A percentile compares a stretch with the other conserved stretches of the same genome.
Evolutionary conservation across 352 stramenopile species (phyloP).

Genomic region (Phytophthora brassicae): DNA sequence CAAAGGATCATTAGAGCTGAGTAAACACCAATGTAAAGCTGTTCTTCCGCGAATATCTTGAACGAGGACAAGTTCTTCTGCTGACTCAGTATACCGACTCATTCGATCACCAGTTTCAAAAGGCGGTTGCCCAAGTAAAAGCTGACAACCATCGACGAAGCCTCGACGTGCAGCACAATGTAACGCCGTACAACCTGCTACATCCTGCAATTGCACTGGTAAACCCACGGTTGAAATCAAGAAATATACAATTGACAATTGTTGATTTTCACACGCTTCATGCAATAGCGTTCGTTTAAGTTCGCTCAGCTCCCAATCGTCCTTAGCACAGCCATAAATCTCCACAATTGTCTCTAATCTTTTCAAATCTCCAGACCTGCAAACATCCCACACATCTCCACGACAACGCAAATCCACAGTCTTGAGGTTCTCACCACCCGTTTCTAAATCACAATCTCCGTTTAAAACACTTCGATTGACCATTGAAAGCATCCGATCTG

Average conservation of each 20-base stretch:
- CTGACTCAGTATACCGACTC: background rate
- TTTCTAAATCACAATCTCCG: background rate
- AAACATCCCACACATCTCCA: conserved; percentile 56
- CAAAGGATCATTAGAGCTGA: conserved; percentile 2
- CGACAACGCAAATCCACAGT: conserved; percentile 40
- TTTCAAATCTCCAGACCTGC: conserved; percentile 38
- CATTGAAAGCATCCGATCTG: conserved; percentile 37
- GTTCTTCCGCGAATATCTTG: conserved; percentile 50
- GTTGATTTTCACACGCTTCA: conserved; percentile 46
- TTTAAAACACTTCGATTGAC: conserved; percentile 11
- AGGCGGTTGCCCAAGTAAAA: conserved; percentile 32
- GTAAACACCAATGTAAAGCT: conserved; percentile 50
- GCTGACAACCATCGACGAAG: conserved; percentile 43
- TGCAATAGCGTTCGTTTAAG: conserved; percentile 54
- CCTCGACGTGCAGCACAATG: conserved; percentile 52
- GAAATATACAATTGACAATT: conserved; percentile 30
- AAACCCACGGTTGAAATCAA: conserved; percentile 29
- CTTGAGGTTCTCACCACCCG: conserved; percentile 10
- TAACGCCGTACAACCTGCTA: conserved; percentile 43
- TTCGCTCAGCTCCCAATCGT: conserved; percentile 21
- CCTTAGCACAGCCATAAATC: conserved; percentile 19
- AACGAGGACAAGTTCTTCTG: conserved; percentile 32
- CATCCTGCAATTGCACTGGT: conserved; percentile 24
- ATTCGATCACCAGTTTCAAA: background rate
- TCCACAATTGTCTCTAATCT: conserved; percentile 39